Percentiles rank a stretch among this genome's conserved stretches.
Conservation (phyloP, 345 rosid genomes). For the Brassica incana region DNA sequence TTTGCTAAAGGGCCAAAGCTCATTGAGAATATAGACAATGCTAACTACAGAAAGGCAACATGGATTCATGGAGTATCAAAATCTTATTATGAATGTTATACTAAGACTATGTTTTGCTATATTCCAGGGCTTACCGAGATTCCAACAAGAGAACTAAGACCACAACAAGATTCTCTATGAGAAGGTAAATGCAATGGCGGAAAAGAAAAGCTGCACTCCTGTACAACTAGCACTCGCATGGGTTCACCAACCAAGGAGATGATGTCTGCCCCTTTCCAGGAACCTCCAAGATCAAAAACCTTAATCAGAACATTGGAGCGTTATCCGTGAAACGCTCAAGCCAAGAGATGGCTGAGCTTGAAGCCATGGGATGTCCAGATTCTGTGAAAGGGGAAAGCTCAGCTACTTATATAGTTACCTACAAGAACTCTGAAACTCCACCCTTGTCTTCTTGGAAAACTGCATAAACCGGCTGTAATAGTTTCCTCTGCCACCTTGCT, state of each 20-base stretch:
- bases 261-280: not conserved
- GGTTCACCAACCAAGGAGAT: slow-evolving; percentile 2
- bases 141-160: not conserved
- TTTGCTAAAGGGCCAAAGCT: not conserved
- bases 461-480: slow-evolving; percentile 8
- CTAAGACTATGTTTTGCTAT: not conserved
- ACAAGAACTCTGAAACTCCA: slow-evolving; percentile 49
- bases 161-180: not conserved
- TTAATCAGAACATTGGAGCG: not conserved
- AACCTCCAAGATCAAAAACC: slow-evolving; percentile 5
- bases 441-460: slow-evolving; percentile 56
- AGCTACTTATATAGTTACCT: not conserved
- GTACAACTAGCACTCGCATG: not conserved
- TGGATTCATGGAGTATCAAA: not conserved
- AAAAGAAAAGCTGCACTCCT: not conserved
- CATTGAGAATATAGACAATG: not conserved
- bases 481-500: not conserved
- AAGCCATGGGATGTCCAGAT: slow-evolving; percentile 45
- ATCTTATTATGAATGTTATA: not conserved
- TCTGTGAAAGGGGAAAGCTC: slow-evolving; percentile 50
- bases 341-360: slow-evolving; percentile 57
- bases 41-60: not conserved
- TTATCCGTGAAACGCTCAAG: slow-evolving; percentile 34
- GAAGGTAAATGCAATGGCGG: not conserved
- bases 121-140: not conserved